Base-by-base conservation (phyloP, 768 basidiomycete genomes). In the Saitozyma podzolica region DNA sequence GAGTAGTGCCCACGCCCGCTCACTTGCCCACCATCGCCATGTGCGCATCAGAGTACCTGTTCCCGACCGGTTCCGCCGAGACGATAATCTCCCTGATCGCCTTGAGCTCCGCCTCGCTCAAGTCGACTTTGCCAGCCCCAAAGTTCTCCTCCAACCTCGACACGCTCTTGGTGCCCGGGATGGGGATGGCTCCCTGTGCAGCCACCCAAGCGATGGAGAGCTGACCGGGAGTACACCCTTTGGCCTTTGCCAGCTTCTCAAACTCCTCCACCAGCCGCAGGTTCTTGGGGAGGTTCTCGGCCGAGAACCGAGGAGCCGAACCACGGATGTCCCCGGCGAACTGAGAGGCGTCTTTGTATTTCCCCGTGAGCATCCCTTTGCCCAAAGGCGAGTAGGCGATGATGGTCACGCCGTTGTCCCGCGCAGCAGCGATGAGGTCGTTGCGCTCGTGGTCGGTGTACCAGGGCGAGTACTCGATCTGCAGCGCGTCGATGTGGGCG, bases 391-490 rank as follows among this genome's bases (percentile, higher is more conserved):
- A 79, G 68, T 81, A 83, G 29, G 82, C 82, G 51, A 81, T 67
- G 53, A 83, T 68, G 9, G 78, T 67, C 37, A 83, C 73, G 29
- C 81, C 82, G 17, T 82, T 73, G 61, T 83, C 83, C 16, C 79
- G 70, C 3, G 78, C 78, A 14, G 80, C 66, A 9, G 76, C 68
- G 50, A 77, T 68, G 14, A 78, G 55, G 16, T 67, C 72, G 56
- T 64, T 67, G 37, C 57, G 40, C 58, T 66, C 77, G 20, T 73
- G 78, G 37, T 79, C 69, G 0, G 63, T 62, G 50, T 16, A 69
- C 60, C 59, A 77, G 40, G 73, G 67, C 3, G 72, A 74, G 65
- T 70, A 79, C 56, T 79, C 76, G 59, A 76, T 68, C 56, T 78
- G 73, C 29, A 76, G 43, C 16, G 68, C 65, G 56, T 72, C 74